Conservation (phyloP, 371 early-diverging fungal genomes). For the Blakeslea trispora region DNA sequence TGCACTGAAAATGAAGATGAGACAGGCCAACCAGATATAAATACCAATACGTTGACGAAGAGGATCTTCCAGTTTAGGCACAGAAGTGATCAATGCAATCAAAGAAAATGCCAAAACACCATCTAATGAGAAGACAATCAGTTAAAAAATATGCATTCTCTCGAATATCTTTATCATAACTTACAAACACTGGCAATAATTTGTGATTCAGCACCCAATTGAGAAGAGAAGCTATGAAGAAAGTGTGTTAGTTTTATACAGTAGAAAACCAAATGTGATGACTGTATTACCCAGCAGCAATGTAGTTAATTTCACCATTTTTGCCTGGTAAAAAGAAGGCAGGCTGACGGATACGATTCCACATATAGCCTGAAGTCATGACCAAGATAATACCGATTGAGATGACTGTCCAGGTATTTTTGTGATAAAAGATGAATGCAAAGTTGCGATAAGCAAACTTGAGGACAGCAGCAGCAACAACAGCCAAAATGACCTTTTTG, state of each 20-base stretch:
- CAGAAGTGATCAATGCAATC: conserved; percentile 46
- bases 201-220: conserved; percentile 79
- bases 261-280: too few relatives aligned
- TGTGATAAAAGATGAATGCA: conserved; percentile 54
- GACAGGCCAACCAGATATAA: conserved; percentile 53
- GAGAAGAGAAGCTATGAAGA: conserved; percentile 67
- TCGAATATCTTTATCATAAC: too few relatives aligned
- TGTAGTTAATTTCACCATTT: conserved; percentile 63
- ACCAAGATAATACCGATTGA: conserved; percentile 63
- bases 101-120: conserved; percentile 54
- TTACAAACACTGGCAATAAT: conserved; percentile 78
- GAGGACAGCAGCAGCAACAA: conserved; percentile 42
- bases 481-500: conserved; percentile 40
- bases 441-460: conserved; percentile 51
- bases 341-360: conserved; percentile 84
- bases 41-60: conserved; percentile 56
- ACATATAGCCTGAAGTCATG: conserved; percentile 88
- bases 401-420: conserved; percentile 60
- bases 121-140: too few relatives aligned
- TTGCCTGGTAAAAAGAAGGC: conserved; percentile 64
- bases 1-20: conserved; percentile 65
- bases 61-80: conserved; percentile 42
- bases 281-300: conserved; percentile 64
- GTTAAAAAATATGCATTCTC: too few relatives aligned
- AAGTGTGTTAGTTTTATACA: too few relatives aligned